Conservation (phyloP, 768 basidiomycete species). For the Ramaria sp. region DNA sequence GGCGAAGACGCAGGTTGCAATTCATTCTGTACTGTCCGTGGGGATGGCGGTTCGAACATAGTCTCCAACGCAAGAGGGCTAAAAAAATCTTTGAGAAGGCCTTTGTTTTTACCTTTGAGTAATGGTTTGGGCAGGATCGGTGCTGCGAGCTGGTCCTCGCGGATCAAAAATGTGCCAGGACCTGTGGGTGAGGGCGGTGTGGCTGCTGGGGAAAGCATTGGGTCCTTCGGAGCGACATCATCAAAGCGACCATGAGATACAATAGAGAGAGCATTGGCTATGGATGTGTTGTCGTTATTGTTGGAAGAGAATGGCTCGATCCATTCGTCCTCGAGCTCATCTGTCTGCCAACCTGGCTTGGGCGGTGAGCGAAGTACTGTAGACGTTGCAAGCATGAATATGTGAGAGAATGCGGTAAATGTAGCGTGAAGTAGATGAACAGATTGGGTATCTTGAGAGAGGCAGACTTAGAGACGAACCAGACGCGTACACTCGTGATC, state of each 20-base stretch:
- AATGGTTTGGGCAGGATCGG: conserved; percentile 57
- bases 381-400: conserved; percentile 3
- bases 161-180: conserved; percentile 67
- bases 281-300: conserved; percentile 28
- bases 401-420: background rate
- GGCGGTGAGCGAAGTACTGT: background rate
- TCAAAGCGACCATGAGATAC: conserved; percentile 24
- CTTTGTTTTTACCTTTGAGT: conserved; percentile 35
- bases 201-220: conserved; percentile 13
- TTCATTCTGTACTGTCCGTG: conserved; percentile 26
- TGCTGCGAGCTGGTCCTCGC: conserved; percentile 48
- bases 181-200: conserved; percentile 22
- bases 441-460: background rate
- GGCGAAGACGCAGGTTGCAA: conserved; percentile 23
- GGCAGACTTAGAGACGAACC: background rate
- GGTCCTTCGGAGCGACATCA: conserved; percentile 40
- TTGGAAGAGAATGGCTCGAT: conserved; percentile 33
- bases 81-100: conserved; percentile 67
- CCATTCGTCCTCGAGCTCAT: conserved; percentile 91
- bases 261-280: conserved; percentile 25
- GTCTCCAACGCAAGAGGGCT: conserved; percentile 77
- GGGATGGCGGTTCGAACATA: conserved; percentile 93
- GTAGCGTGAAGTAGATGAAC: background rate
- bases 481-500: background rate
- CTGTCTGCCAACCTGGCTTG: conserved; percentile 75